Conservation (phyloP, 2,329 filamentous ascomycete species). For the Plectosphaerella sp. region DNA sequence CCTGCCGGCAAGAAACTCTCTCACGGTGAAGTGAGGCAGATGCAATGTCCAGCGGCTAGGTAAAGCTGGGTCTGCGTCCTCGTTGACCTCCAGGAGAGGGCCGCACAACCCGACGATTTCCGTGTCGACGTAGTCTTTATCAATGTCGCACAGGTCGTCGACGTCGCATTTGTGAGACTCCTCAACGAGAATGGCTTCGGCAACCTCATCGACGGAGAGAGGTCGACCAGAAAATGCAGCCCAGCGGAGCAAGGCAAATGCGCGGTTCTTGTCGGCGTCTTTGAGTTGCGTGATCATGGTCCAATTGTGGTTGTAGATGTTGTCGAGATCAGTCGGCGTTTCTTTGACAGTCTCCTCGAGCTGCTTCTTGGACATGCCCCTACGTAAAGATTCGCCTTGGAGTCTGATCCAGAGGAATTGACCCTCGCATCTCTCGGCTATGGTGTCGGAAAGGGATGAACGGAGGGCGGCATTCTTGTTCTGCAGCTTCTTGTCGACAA, state of each 20-base stretch:
- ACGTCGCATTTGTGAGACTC: conserved; percentile 11
- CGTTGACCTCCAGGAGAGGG: conserved; percentile 21
- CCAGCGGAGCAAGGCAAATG: conserved; percentile 24
- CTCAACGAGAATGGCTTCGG: conserved; percentile 18
- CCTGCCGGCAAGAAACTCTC: conserved; percentile 12
- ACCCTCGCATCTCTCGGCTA: conserved; percentile 21
- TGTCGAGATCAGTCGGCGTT: conserved; percentile 19
- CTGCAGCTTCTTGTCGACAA: conserved; percentile 21
- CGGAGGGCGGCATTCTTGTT: conserved; percentile 16
- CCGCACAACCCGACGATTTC: conserved; percentile 22
- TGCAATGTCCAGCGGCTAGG: conserved; percentile 4
- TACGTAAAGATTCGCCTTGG: conserved; percentile 17
- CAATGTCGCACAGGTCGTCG: conserved; percentile 18
- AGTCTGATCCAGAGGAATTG: conserved; percentile 29
- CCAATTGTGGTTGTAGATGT: conserved; percentile 25
- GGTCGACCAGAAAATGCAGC: conserved; percentile 16
- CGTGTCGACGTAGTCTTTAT: conserved; percentile 21
- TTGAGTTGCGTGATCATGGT: conserved; percentile 11
- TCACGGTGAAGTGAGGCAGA: conserved; percentile 16
- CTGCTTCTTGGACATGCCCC: conserved; percentile 20
- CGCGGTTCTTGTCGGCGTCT: conserved; percentile 12
- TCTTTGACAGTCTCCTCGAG: conserved; percentile 20
- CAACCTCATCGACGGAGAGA: conserved; percentile 15
- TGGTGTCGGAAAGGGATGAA: conserved; percentile 13
- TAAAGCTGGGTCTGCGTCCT: accelerated